Conservation (phyloP, 2,329 filamentous ascomycete genomes). For the Macroventuria anomochaeta region DNA sequence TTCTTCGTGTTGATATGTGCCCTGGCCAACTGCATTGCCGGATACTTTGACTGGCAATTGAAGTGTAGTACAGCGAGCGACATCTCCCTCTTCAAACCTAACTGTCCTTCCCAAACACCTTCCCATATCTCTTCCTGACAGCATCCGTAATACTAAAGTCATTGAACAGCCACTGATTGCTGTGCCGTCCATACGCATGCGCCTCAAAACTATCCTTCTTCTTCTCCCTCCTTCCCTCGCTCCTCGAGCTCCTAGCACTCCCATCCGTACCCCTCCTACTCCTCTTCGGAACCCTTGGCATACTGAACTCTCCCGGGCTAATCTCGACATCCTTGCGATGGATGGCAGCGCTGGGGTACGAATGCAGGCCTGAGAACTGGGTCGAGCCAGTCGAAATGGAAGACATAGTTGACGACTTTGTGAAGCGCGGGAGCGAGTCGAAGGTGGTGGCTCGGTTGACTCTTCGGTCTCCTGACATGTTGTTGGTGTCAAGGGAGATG, state of each 20-base stretch:
- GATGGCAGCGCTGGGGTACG: conserved; percentile 22
- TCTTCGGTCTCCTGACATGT: conserved; percentile 24
- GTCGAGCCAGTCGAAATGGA: conserved; percentile 26
- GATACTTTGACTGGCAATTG: not conserved
- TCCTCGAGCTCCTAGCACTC: conserved; percentile 19
- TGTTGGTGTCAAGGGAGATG: conserved; percentile 19
- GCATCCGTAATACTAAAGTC: conserved; percentile 46
- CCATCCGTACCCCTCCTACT: conserved; percentile 26
- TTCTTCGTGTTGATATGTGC: not conserved
- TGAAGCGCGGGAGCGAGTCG: conserved; percentile 31
- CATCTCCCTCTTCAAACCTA: not conserved
- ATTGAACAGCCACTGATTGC: conserved; percentile 49
- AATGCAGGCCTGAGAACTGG: conserved; percentile 21
- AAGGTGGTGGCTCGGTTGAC: conserved; percentile 40
- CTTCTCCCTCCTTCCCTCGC: conserved; percentile 23
- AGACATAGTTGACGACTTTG: conserved; percentile 38
- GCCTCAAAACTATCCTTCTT: conserved; percentile 31
- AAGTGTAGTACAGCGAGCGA: not conserved
- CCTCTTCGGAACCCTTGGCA: conserved; percentile 30
- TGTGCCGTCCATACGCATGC: conserved; percentile 45
- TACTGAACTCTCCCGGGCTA: conserved; percentile 36
- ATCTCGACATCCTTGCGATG: conserved; percentile 31
- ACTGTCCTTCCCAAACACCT: conserved; percentile 32
- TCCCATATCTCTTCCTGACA: conserved; percentile 41
- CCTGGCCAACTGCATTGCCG: not conserved